Conservation (phyloP, 2,329 filamentous ascomycete genomes). For the Ophiostoma sp. region DNA sequence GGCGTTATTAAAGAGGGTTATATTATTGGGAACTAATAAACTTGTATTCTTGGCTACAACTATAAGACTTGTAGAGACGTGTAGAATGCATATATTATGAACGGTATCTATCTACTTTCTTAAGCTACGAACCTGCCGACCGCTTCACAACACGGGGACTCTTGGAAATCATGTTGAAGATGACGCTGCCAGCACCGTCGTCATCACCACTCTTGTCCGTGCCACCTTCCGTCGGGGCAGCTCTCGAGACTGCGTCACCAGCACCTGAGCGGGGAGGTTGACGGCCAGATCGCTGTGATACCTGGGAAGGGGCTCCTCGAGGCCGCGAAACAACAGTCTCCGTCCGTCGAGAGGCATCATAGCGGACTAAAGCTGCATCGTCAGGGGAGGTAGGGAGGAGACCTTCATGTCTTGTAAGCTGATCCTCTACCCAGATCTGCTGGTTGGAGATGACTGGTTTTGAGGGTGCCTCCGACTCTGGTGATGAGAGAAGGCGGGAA, state of each 20-base stretch:
- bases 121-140: not conserved
- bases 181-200: conserved; percentile 14
- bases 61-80: not conserved
- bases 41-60: not conserved
- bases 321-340: not conserved
- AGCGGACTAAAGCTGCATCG: not conserved
- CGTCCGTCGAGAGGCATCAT: not conserved
- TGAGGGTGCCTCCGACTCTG: not conserved
- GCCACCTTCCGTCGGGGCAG: not conserved
- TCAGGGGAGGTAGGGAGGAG: not conserved
- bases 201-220: not conserved
- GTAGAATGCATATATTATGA: not conserved
- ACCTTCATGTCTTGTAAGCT: not conserved
- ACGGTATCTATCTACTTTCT: not conserved
- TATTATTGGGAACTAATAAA: not conserved
- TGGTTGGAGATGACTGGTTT: not conserved
- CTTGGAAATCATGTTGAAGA: conserved; percentile 28
- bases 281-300: not conserved
- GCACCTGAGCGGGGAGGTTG: not conserved
- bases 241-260: not conserved
- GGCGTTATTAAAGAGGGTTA: not conserved
- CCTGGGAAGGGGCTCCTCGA: not conserved
- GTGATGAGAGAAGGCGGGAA: not conserved
- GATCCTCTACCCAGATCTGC: not conserved
- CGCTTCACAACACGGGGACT: conserved; percentile 20